phyloP scores from a whole-genome alignment of 768 basidiomycete genomes.

The Favolaschia claudopus region DNA sequence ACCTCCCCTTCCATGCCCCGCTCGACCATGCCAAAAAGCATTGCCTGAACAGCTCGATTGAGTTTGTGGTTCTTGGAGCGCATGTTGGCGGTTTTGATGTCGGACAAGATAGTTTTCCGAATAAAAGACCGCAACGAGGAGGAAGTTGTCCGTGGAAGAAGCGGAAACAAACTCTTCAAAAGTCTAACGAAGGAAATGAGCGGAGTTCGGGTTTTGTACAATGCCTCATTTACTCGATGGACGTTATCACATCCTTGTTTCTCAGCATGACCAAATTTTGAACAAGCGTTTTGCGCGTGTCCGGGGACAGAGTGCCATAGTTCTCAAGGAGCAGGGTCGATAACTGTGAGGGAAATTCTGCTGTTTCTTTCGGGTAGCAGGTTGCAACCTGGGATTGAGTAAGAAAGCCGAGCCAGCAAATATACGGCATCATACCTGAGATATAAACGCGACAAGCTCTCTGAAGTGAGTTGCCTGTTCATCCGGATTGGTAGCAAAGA shows the following conservation, averaged over 20 bases:
- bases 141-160: constrained; percentile 93
- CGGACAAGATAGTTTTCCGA: constrained; percentile 91
- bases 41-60: constrained; percentile 93
- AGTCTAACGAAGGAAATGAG: constrained; percentile 61
- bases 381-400: constrained; percentile 68
- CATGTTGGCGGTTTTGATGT: constrained; percentile 90
- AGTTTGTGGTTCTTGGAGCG: constrained; percentile 93
- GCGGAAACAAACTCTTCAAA: constrained; percentile 89
- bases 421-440: constrained; percentile 64
- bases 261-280: constrained; percentile 93
- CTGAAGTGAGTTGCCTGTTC: constrained; percentile 87
- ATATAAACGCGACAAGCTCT: constrained; percentile 90
- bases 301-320: constrained; percentile 76
- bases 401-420: neutral
- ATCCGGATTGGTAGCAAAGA: constrained; percentile 82
- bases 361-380: constrained; percentile 93
- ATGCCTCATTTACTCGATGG: constrained; percentile 76
- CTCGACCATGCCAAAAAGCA: constrained; percentile 96
- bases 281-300: constrained; percentile 84
- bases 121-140: constrained; percentile 84
- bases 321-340: constrained; percentile 80
- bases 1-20: constrained; percentile 87
- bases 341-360: constrained; percentile 83
- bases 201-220: neutral
- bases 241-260: constrained; percentile 91